These are phyloP conservation scores for Eutrema japonicum DNA, from an alignment of 345 rosid species.

Conservation along the genomic window DNA sequence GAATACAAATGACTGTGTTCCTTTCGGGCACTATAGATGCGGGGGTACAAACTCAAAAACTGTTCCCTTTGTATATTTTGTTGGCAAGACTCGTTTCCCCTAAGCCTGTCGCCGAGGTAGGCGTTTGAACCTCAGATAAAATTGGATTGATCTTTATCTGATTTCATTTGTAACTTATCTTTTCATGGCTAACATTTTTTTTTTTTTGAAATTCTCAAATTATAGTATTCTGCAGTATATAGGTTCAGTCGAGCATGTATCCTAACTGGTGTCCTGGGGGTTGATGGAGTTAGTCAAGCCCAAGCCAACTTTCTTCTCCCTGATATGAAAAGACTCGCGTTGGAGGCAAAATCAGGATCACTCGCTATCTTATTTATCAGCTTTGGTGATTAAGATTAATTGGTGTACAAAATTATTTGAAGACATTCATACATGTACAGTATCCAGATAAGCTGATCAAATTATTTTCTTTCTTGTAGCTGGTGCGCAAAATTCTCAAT, in stretches of 20 bases:
- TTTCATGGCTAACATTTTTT: constrained; percentile 41
- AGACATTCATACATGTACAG: constrained; percentile 23
- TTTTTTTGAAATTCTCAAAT: constrained; percentile 44
- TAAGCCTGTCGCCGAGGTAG: constrained; percentile 65
- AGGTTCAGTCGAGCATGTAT: constrained; percentile 80
- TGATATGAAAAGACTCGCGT: constrained; percentile 72
- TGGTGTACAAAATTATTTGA: constrained; percentile 13
- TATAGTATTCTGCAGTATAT: constrained; percentile 89
- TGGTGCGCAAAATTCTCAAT: constrained; percentile 67
- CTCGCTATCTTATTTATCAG: constrained; percentile 82
- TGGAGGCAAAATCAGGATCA: constrained; percentile 81
- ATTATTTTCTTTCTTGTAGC: constrained; percentile 52
- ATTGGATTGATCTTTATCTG: constrained; percentile 9
- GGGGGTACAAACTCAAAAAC: constrained; percentile 55
- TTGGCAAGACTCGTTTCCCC: constrained; percentile 79
- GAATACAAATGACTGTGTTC: constrained; percentile 79
- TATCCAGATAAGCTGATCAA: constrained; percentile 32
- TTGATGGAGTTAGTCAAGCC: constrained; percentile 65
- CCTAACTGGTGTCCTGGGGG: constrained; percentile 74
- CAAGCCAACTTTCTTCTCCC: constrained; percentile 85
- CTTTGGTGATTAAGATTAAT: constrained; percentile 59
- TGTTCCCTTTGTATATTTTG: constrained; percentile 78
- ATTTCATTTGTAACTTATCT: constrained; percentile 12
- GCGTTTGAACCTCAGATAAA: constrained; percentile 2
- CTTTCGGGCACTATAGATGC: constrained; percentile 57